A percentile compares a stretch with the other conserved stretches of the same genome.
These are phyloP conservation scores for Wickerhamiella occidentalis DNA, from an alignment of 805 yeast genomes.

Conservation along the genomic window DNA sequence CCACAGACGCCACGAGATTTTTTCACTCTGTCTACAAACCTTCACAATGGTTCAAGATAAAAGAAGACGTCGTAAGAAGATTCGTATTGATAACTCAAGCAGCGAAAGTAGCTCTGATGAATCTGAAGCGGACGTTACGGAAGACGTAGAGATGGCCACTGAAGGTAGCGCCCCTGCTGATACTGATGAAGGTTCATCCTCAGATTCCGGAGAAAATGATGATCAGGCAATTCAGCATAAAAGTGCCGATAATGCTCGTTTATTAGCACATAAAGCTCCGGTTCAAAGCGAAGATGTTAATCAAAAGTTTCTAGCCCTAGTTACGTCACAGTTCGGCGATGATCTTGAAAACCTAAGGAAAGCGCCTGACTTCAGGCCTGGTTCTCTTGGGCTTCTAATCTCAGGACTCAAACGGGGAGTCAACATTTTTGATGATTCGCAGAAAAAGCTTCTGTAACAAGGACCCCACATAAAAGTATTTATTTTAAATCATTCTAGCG, in stretches of 20 bases:
- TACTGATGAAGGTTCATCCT: too few relatives aligned
- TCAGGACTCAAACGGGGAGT: conserved; percentile 30
- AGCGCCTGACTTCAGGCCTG: conserved; percentile 33
- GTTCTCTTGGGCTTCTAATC: conserved; percentile 27
- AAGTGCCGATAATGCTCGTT: conserved; percentile 16
- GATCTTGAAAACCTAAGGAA: conserved; percentile 32
- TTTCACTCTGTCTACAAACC: too few relatives aligned
- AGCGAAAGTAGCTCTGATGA: conserved; percentile 13
- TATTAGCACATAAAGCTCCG: conserved; percentile 19
- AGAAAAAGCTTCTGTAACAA: conserved; percentile 14
- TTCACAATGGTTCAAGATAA: conserved; percentile 16
- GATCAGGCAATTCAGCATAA: conserved; percentile 15
- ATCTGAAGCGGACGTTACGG: conserved; percentile 15
- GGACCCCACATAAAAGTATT: too few relatives aligned
- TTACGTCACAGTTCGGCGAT: conserved; percentile 38
- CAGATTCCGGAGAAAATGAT: conserved; percentile 12
- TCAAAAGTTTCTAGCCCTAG: conserved; percentile 34
- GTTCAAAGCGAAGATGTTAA: conserved; percentile 16
- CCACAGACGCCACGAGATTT: too few relatives aligned
- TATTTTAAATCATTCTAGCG: too few relatives aligned
- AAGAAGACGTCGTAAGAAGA: conserved; percentile 22
- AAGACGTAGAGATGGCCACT: conserved; percentile 6
- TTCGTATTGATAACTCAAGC: conserved; percentile 19
- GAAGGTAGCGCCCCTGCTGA: too few relatives aligned
- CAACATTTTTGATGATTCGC: conserved; percentile 28